A percentile compares a stretch with the other conserved stretches of the same genome.
Conservation (phyloP, 192 early-diverging fungal species). For the Coemansia furcata region DNA sequence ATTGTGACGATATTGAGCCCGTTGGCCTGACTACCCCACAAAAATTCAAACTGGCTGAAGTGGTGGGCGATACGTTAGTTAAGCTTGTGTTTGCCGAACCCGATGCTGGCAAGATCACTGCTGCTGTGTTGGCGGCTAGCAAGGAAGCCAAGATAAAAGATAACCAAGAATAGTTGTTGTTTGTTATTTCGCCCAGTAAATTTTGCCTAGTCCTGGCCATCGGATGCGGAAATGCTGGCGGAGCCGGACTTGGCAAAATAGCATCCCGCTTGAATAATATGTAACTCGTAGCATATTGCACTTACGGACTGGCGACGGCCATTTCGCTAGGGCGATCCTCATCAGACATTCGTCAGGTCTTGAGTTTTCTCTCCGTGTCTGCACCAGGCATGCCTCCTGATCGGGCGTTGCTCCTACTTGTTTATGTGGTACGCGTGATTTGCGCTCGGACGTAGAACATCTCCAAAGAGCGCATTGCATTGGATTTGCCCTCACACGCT, state of each 20-base stretch:
- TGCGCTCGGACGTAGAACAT: background rate
- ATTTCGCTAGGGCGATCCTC: background rate
- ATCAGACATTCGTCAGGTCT: background rate
- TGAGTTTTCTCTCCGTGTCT: background rate
- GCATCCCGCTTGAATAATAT: background rate
- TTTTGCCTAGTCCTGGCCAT: background rate
- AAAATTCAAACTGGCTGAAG: conserved; percentile 24
- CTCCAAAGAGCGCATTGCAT: background rate
- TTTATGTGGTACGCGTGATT: background rate
- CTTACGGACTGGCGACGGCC: background rate
- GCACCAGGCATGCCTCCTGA: background rate
- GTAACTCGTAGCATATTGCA: background rate
- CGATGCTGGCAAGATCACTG: conserved; percentile 29
- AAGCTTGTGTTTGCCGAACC: conserved; percentile 35
- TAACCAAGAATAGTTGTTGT: background rate
- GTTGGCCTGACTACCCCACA: conserved; percentile 19
- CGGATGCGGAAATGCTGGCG: background rate
- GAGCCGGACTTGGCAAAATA: background rate
- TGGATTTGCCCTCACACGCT: background rate
- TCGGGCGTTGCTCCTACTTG: background rate
- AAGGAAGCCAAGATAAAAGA: conserved; percentile 4
- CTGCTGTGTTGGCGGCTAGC: conserved; percentile 27
- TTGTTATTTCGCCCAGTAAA: background rate
- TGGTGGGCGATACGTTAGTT: conserved; percentile 37
- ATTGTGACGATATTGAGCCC: conserved; percentile 9